phyloP scores from a whole-genome alignment of 1,284 basidiomycete species.

The Ganoderma leucocontextum region DNA sequence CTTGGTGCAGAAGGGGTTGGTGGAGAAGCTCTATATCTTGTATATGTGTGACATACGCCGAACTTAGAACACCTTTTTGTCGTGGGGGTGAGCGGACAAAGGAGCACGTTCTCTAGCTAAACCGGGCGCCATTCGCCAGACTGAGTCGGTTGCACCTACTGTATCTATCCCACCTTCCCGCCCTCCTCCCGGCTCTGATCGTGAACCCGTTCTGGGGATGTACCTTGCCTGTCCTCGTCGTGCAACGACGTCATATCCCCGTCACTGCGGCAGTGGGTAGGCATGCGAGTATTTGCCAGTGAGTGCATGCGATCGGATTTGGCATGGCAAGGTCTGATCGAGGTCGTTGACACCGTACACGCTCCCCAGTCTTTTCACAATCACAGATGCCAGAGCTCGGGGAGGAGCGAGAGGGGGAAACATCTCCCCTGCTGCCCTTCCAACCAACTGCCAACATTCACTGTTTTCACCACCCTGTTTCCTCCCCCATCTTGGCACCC shows the following conservation, averaged over 20 bases:
- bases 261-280: neutral
- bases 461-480: neutral
- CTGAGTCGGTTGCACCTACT: too few species aligned
- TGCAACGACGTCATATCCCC: neutral
- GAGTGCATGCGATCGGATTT: neutral
- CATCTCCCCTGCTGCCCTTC: neutral
- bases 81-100: neutral
- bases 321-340: neutral
- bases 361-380: neutral
- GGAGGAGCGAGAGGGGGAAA: neutral
- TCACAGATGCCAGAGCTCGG: neutral
- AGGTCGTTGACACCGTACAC: neutral
- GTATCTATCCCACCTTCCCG: neutral
- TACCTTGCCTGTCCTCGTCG: neutral
- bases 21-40: neutral
- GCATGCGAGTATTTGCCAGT: neutral
- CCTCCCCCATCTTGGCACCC: neutral
- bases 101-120: neutral
- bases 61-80: neutral
- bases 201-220: neutral
- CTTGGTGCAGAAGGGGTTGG: neutral
- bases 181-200: neutral
- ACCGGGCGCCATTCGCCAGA: neutral
- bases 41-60: neutral
- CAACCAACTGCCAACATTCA: neutral